Base-by-base conservation (phyloP, 352 stramenopile species). In the Phytopythium mirpurense region DNA sequence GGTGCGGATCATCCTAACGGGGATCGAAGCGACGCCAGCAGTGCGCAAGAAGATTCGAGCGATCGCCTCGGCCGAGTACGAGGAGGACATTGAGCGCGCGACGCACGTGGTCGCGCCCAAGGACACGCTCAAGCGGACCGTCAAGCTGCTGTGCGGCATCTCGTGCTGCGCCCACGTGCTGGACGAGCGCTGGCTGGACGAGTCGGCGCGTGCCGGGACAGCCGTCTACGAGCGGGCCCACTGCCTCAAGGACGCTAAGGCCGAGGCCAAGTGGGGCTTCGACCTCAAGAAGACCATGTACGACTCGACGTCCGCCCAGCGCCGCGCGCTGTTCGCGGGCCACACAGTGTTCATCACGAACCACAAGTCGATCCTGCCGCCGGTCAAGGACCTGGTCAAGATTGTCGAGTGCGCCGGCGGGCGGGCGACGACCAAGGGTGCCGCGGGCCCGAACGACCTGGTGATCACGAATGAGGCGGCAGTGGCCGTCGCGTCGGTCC, bases 101-200 rank as follows among this genome's bases (percentile, higher is more conserved):
- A 86, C 72, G 3, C 75, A 86, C 54, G 56, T 86, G 26, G 56
- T 86, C 26, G 74, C 69, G 8, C 74, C 70, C 9, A 70, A 63
- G 29, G 63, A 78, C 48, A 56, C 74, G 46, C 62, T 86, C 35
- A 86, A 86, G 49, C 67, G 75, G 10, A 86, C 75, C 7, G 74
- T 86, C 23, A 86, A 86, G 47, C 38, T 84, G 21, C 56, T 84
- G 1, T 81, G 70, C 43, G 74, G 74, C n/a, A 80, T 84, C 40
- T 77, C 70, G 12, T 63, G 59, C 48, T 84, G 74, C 38, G 60
- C 66, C n/a, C 68, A 83, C 26, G 75, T 84, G 26, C 23, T 81
- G 15, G 70, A 74, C 34, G 67, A 76, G 37, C 58, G 61, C 16
- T 84, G 73, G 73, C 65, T 84, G 16, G 57, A 72, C 23, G 68